Evolutionary conservation across 2,329 filamentous ascomycete genomes (phyloP), one percentile per base, ranked within the genome.

Genomic region (Neofusicoccum sp.): DNA sequence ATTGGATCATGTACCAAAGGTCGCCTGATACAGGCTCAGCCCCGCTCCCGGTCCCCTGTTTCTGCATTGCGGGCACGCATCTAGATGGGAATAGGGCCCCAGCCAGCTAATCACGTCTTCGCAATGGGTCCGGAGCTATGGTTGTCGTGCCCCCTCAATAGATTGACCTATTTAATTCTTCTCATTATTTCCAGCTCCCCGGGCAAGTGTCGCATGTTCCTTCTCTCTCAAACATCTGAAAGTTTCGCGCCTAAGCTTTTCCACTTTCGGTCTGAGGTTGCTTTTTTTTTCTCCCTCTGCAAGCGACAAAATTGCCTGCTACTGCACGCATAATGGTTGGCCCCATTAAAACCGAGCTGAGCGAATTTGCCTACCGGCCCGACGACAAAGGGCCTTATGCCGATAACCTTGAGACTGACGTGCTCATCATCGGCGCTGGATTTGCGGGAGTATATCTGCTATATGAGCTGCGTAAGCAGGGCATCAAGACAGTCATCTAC

Each of bases 371-470:
- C 8, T 44, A 52, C 47, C 59, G 59, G 1, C 59, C 59, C 28
- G 44, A 49, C 37, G 47, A 45, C 41, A 47, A 44, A 14, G 47
- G 48, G 3, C 59, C 47, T 28, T 77, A 77, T 63, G 71, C 68
- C 33, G 70, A 76, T 48, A 71, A 76, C 34, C 66, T 77, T n/a
- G 71, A 76, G 41, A 74, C 71, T 0, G 75, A 77, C 34, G 74
- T 74, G 11, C 48, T 77, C 12, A 76, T 77, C 41, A 72, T 79
- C 6, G 77, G 77, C 41, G 75, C 74, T 41, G 76, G 78, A 0
- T 79, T 80, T 62, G 75, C 76, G n/a, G 78, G 78, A 22, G 71
- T 79, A 5, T 79, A 77, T 33, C 65, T 77, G 28, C 75, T 80
- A 68, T 73, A 80, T 66, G 76, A 78, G 64, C 70, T 79, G 31